Evolutionary conservation across 139 green algal genomes (phyloP).

Genomic region (Bryopsis sp.): DNA sequence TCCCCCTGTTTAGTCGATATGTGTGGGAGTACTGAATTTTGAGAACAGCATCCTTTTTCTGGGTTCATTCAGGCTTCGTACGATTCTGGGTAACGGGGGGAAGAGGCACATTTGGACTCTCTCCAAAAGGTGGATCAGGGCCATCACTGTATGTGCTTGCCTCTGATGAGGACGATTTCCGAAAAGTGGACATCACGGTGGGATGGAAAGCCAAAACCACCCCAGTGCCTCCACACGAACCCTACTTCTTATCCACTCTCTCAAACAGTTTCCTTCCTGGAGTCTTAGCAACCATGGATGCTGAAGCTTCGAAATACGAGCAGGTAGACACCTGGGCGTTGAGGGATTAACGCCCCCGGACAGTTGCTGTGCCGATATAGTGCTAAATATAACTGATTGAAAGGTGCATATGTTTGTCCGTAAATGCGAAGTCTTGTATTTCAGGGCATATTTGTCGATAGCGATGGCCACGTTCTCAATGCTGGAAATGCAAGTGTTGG

Average conservation of each 20-base stretch:
- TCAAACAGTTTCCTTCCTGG: conserved; percentile 12
- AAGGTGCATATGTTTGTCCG: background rate
- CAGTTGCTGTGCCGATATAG: background rate
- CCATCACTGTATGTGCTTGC: conserved; percentile 54
- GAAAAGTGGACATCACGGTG: background rate
- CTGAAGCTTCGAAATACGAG: background rate
- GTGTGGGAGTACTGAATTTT: background rate
- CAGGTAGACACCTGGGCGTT: background rate
- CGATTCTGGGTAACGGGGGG: conserved; percentile 62
- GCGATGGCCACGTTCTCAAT: conserved; percentile 52
- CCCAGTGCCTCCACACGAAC: background rate
- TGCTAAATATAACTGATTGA: background rate
- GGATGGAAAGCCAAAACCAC: conserved; percentile 4
- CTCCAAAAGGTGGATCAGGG: conserved; percentile 25
- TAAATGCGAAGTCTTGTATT: conserved; percentile 6
- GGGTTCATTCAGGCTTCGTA: conserved; percentile 33
- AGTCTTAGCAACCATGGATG: background rate
- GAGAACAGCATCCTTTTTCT: background rate
- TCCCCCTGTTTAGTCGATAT: background rate
- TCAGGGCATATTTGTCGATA: conserved; percentile 65
- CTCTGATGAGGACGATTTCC: conserved; percentile 24
- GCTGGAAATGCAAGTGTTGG: conserved; percentile 56
- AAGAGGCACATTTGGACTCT: conserved; percentile 51
- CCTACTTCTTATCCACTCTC: background rate
- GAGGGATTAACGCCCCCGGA: background rate